A percentile compares a stretch with the other conserved stretches of the same genome.
These are phyloP conservation scores for Podospora pseudopauciseta DNA, from an alignment of 495 filamentous ascomycete species.

Conservation along the genomic window DNA sequence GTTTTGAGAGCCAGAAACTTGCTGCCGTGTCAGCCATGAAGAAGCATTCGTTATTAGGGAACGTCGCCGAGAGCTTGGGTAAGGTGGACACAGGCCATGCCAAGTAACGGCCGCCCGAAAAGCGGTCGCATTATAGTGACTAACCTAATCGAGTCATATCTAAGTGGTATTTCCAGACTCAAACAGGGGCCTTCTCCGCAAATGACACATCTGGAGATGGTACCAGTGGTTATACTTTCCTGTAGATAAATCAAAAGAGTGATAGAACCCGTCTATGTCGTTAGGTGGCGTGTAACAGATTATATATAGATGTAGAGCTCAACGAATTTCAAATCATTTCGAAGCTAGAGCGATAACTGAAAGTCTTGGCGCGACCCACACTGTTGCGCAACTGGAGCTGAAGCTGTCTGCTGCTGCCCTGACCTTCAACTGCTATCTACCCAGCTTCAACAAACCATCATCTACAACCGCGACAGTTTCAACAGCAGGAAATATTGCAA, in stretches of 20 bases:
- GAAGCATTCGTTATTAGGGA: neutral
- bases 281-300: too few species aligned
- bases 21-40: neutral
- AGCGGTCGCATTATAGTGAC: neutral
- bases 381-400: too few species aligned
- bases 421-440: neutral
- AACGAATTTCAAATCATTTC: too few species aligned
- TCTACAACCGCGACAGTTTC: neutral
- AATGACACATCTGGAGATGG: too few species aligned
- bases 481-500: neutral
- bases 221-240: too few species aligned
- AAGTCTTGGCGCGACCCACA: neutral
- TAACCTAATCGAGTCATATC: neutral
- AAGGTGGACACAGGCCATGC: neutral
- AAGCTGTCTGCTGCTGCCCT: neutral
- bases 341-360: too few species aligned
- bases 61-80: slow-evolving; percentile 5
- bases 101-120: neutral
- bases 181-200: neutral
- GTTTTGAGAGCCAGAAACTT: neutral
- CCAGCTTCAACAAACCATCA: neutral
- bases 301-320: too few species aligned
- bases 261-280: too few species aligned
- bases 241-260: too few species aligned
- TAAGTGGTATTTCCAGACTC: neutral